These are phyloP conservation scores for Candida manassasensis DNA, from an alignment of 805 yeast species.

Conservation along the genomic window DNA sequence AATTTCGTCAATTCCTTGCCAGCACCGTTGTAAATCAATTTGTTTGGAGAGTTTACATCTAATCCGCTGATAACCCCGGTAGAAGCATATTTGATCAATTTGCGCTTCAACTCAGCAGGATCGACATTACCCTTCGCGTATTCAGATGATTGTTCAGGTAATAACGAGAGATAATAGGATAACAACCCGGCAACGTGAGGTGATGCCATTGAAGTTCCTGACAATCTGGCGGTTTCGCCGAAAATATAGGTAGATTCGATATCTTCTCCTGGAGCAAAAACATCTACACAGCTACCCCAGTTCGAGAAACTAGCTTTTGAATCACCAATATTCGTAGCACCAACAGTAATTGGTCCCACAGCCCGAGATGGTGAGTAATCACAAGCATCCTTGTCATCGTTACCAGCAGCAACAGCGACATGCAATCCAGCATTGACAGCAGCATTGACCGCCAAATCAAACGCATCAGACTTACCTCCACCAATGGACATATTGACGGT, in stretches of 20 bases:
- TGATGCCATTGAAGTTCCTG: slow-evolving; percentile 62
- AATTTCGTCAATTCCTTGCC: slow-evolving; percentile 45
- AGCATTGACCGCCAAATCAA: slow-evolving; percentile 56
- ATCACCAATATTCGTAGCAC: slow-evolving; percentile 42
- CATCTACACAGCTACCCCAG: slow-evolving; percentile 49
- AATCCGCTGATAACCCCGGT: slow-evolving; percentile 41
- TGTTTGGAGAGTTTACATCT: slow-evolving; percentile 43
- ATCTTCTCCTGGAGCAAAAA: slow-evolving; percentile 53
- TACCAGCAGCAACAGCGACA: slow-evolving; percentile 61
- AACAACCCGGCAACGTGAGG: slow-evolving; percentile 55
- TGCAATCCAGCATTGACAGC: slow-evolving; percentile 52
- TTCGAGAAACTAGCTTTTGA: slow-evolving; percentile 49
- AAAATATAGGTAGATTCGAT: slow-evolving; percentile 53
- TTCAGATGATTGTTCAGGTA: slow-evolving; percentile 47
- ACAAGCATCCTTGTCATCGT: slow-evolving; percentile 57
- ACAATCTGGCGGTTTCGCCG: slow-evolving; percentile 48
- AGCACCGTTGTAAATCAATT: slow-evolving; percentile 54
- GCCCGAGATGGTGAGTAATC: slow-evolving; percentile 55
- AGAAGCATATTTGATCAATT: slow-evolving; percentile 48
- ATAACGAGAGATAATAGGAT: slow-evolving; percentile 51
- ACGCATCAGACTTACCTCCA: slow-evolving; percentile 50
- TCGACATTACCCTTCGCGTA: slow-evolving; percentile 41
- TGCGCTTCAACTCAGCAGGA: slow-evolving; percentile 51
- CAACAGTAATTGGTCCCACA: slow-evolving; percentile 48
- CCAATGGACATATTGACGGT: slow-evolving; percentile 61